Conservation (phyloP, 257 asterid genomes). For the Linaria vulgaris region DNA sequence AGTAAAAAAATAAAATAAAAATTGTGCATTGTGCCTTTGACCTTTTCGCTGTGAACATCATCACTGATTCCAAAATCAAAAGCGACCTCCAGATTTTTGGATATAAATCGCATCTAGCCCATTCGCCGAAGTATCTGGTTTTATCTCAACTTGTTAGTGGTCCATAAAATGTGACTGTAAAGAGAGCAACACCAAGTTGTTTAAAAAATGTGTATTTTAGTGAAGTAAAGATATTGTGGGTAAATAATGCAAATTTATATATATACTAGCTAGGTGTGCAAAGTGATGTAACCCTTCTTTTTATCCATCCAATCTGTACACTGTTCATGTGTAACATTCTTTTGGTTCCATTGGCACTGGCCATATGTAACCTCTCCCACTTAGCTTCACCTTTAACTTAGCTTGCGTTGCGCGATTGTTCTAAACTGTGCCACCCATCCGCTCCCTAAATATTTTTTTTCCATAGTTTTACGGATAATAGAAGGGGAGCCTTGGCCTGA, state of each 20-base stretch:
- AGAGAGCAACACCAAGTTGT: neutral
- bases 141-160: constrained; percentile 22
- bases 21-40: too few species aligned
- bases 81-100: neutral
- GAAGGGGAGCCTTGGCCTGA: too few species aligned
- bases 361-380: neutral
- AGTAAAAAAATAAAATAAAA: too few species aligned
- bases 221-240: neutral
- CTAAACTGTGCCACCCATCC: neutral
- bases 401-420: too few species aligned
- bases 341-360: neutral
- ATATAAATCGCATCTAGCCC: constrained; percentile 23
- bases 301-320: neutral
- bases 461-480: too few species aligned
- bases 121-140: constrained; percentile 26
- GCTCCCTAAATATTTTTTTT: too few species aligned
- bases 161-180: constrained; percentile 4
- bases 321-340: neutral
- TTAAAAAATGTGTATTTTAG: neutral
- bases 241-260: neutral
- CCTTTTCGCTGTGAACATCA: too few species aligned
- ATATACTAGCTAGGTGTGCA: neutral
- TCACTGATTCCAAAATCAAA: neutral
- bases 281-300: neutral
- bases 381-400: neutral